Base-by-base conservation (phyloP, 2,329 filamentous ascomycete species). In the Fusarium multiceps region DNA sequence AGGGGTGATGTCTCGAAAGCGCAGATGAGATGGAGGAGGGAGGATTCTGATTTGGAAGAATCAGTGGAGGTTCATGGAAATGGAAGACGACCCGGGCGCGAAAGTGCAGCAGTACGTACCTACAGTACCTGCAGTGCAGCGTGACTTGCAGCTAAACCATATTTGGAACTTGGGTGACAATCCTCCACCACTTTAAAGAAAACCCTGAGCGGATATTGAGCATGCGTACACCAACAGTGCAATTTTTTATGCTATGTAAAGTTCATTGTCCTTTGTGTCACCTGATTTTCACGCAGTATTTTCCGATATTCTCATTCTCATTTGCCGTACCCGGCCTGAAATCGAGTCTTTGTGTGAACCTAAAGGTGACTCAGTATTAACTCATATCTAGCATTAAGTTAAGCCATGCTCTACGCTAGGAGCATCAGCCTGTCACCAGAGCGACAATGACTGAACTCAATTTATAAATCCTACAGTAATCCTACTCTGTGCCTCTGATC, bases 111-210 rank as follows among this genome's bases (percentile, higher is more conserved):
- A 37, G 34, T 37, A 37, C 34, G 34, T 66, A 59, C 42, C 62
- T 68, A 64, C 59, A 66, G 63, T 61, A 66, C 69, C 64, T 60
- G 57, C 61, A 68, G 62, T 66, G 64, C 66, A 69, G 72, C 71
- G 69, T 75, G 71, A 72, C 71, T 60, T 37, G 16, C 20, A 23
- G 32, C 72, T 74, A 74, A 55, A 14, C 72, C 58, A 21, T 27
- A 50, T 66, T 45, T 25, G 61, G 63, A 48, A 66, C 54, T 48
- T 66, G 32, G 50, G 64, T 62, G 68, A 66, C 48, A 72, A 50
- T 47, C 68, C 68, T 72, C 65, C 65, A 66, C 61, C 53, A 47
- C 42, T 43, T 60, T 20, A 34, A 37, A 60, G 47, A 59, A 55
- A 53, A 48, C 32, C 42, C 47, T 66, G 61, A 53, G 62, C 46